Conservation (phyloP, 1,284 basidiomycete genomes). For the Melampsora larici-populina region DNA sequence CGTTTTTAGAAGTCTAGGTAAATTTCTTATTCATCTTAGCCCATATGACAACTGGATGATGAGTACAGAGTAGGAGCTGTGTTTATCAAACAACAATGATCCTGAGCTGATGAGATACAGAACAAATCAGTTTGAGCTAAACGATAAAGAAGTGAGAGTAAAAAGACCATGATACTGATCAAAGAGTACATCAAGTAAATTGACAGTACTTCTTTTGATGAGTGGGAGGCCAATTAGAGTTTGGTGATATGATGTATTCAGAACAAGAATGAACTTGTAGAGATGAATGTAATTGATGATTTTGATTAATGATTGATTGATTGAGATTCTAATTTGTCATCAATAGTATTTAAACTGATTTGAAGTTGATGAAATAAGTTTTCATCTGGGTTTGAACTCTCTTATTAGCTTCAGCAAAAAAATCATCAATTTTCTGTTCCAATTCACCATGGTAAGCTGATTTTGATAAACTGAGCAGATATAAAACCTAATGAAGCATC, state of each 20-base stretch:
- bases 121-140: too few species aligned
- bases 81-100: constrained; percentile 59
- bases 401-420: constrained; percentile 85
- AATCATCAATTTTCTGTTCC: constrained; percentile 68
- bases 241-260: constrained; percentile 68
- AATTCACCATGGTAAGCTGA: constrained; percentile 53
- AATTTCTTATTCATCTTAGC: too few species aligned
- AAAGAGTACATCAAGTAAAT: constrained; percentile 77
- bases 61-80: too few species aligned
- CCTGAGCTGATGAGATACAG: constrained; percentile 42
- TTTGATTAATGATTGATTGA: too few species aligned
- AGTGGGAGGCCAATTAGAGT: constrained; percentile 75
- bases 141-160: constrained; percentile 26
- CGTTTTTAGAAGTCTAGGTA: too few species aligned
- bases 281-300: constrained; percentile 24
- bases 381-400: neutral
- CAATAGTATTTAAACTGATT: constrained; percentile 12
- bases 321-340: constrained; percentile 25
- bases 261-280: constrained; percentile 45
- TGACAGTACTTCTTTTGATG: constrained; percentile 69
- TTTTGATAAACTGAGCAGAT: constrained; percentile 20
- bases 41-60: too few species aligned
- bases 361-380: constrained; percentile 29
- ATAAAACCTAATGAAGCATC: neutral
- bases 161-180: constrained; percentile 72